Evolutionary conservation across 495 filamentous ascomycete genomes (phyloP).

Genomic region (Sordaria brevicollis): DNA sequence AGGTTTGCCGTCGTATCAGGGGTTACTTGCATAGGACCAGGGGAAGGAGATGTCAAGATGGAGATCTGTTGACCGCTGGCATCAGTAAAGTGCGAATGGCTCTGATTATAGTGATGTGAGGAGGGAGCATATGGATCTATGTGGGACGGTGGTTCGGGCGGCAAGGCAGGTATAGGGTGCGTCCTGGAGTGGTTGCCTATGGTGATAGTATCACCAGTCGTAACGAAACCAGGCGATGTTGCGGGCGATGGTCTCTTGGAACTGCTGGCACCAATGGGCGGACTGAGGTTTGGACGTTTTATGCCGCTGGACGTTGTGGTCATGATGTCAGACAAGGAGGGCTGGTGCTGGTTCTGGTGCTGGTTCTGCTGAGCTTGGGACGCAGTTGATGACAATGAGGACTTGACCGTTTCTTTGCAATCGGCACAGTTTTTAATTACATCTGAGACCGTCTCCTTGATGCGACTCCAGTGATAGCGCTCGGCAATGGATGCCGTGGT

Average conservation of each 20-base stretch:
- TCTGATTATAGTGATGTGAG: conserved; percentile 7
- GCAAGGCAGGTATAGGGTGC: conserved; percentile 18
- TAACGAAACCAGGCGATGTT: conserved; percentile 2
- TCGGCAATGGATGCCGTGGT: conserved; percentile 90
- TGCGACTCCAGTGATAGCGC: conserved; percentile 95
- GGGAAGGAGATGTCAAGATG: conserved; percentile 9
- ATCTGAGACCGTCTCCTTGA: conserved; percentile 92
- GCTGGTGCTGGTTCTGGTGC: neutral
- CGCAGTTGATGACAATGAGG: conserved; percentile 8
- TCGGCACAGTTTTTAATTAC: conserved; percentile 87
- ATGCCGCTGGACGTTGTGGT: conserved; percentile 5
- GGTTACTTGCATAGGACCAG: conserved; percentile 1
- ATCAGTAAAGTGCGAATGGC: conserved; percentile 19
- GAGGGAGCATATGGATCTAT: conserved; percentile 14
- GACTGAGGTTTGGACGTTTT: conserved; percentile 15
- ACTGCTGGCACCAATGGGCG: conserved; percentile 7
- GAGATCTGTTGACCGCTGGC: conserved; percentile 23
- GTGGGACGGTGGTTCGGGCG: conserved; percentile 12
- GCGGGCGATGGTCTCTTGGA: conserved; percentile 23
- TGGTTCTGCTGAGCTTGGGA: conserved; percentile 8
- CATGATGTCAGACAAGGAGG: neutral
- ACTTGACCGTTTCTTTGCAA: conserved; percentile 74
- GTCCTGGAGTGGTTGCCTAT: neutral
- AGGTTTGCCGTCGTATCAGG: neutral
- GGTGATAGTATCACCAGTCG: neutral